Conservation (phyloP, 176 grass and related monocot genomes). For the Phyllostachys edulis region DNA sequence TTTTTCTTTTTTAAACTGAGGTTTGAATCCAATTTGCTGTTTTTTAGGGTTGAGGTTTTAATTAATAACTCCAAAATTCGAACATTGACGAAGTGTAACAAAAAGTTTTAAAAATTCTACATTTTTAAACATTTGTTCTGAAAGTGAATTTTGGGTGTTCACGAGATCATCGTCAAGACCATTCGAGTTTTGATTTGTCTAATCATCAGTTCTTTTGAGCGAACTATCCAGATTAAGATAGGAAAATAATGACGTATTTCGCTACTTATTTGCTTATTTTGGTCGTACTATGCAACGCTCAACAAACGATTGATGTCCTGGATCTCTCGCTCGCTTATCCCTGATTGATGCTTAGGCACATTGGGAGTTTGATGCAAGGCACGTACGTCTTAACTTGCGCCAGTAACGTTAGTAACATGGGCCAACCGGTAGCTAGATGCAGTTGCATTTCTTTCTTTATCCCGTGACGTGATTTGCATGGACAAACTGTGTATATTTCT, state of each 20-base stretch:
- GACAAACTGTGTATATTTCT: not conserved
- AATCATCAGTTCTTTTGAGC: not conserved
- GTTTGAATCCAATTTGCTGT: too few species aligned
- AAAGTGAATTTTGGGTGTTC: too few species aligned
- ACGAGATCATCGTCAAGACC: not conserved
- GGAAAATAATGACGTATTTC: not conserved
- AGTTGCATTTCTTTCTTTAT: not conserved
- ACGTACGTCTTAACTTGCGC: not conserved
- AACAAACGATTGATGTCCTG: not conserved
- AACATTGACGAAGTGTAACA: too few species aligned
- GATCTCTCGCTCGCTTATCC: not conserved
- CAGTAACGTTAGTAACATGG: not conserved
- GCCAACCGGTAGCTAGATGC: not conserved
- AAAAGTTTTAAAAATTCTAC: too few species aligned
- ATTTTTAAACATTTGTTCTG: too few species aligned
- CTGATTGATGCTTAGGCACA: constrained; percentile 2
- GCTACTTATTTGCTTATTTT: not conserved
- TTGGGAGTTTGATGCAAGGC: not conserved
- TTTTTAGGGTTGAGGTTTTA: too few species aligned
- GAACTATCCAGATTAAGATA: not conserved
- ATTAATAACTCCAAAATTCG: too few species aligned
- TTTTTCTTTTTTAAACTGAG: too few species aligned
- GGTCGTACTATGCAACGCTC: not conserved
- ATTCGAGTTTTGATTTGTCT: not conserved
- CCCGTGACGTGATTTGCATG: not conserved